Conservation (phyloP, 106 monocot genomes). For the Acorus gramineus region DNA sequence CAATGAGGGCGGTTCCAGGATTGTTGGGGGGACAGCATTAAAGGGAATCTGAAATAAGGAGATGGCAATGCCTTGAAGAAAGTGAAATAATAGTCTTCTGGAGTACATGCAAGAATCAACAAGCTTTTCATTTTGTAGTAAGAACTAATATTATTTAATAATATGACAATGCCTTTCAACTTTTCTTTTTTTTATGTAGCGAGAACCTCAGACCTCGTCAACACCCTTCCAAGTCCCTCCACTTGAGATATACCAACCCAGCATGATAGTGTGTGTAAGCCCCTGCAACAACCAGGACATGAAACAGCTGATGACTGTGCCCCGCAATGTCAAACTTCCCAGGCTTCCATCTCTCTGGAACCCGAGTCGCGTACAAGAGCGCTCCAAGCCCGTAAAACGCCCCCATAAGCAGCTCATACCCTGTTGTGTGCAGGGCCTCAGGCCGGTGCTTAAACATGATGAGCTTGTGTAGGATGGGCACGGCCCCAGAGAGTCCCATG, state of each 20-base stretch:
- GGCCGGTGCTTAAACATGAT: constrained; percentile 42
- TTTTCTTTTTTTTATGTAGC: too few relatives aligned
- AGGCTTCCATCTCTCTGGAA: constrained; percentile 87
- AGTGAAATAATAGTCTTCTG: too few relatives aligned
- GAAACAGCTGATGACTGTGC: constrained; percentile 95
- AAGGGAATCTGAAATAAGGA: too few relatives aligned
- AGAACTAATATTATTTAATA: too few relatives aligned
- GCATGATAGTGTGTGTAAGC: constrained; percentile 77
- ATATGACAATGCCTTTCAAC: too few relatives aligned
- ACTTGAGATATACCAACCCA: constrained; percentile 81
- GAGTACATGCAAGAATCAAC: too few relatives aligned
- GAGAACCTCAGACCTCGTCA: constrained; percentile 1
- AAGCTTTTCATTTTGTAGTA: too few relatives aligned
- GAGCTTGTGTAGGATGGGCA: constrained; percentile 83
- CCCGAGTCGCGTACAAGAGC: constrained; percentile 70
- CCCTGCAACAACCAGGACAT: constrained; percentile 84
- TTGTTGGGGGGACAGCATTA: too few relatives aligned
- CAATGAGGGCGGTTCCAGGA: too few relatives aligned
- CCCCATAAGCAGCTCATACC: constrained; percentile 86
- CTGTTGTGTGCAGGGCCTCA: constrained; percentile 83
- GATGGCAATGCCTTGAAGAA: too few relatives aligned
- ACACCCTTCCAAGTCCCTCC: constrained; percentile 90
- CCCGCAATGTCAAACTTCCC: constrained; percentile 93
- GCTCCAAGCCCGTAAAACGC: constrained; percentile 78
- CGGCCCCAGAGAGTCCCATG: constrained; percentile 89